Conservation (phyloP, 768 basidiomycete species). For the Cystofilobasidium bisporidii region DNA sequence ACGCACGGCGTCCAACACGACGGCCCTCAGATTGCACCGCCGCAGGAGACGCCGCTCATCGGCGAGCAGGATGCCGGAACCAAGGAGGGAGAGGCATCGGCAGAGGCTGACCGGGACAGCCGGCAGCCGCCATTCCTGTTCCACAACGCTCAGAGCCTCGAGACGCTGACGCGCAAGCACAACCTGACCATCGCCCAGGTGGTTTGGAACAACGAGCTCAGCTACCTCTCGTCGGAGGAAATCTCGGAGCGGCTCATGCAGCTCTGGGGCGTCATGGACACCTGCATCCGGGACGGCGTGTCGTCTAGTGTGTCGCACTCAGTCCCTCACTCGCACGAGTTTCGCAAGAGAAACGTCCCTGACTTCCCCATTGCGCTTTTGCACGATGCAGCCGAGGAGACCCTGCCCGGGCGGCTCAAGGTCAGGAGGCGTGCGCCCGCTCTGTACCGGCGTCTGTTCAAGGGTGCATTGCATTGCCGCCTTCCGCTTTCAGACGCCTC, state of each 20-base stretch:
- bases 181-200: slow-evolving; percentile 86
- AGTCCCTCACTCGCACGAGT: no score
- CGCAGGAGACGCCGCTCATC: not conserved
- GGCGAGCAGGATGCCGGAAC: not conserved
- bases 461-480: slow-evolving; percentile 44
- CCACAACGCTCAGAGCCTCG: slow-evolving; percentile 61
- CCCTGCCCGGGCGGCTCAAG: slow-evolving; percentile 75
- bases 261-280: slow-evolving; percentile 88
- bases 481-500: no score
- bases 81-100: not conserved
- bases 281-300: slow-evolving; percentile 76
- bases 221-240: slow-evolving; percentile 62
- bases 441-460: slow-evolving; percentile 81
- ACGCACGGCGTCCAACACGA: slow-evolving; percentile 49
- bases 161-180: slow-evolving; percentile 65
- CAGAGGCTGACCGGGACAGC: no score
- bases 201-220: slow-evolving; percentile 82
- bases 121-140: slow-evolving; percentile 73
- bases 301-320: slow-evolving; percentile 48
- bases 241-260: slow-evolving; percentile 20
- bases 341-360: no score
- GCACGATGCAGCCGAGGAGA: slow-evolving; percentile 46
- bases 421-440: slow-evolving; percentile 75
- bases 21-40: slow-evolving; percentile 35
- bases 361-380: no score